phyloP scores from a whole-genome alignment of 176 grass and related monocot genomes.

The Bothriochloa decipiens region DNA sequence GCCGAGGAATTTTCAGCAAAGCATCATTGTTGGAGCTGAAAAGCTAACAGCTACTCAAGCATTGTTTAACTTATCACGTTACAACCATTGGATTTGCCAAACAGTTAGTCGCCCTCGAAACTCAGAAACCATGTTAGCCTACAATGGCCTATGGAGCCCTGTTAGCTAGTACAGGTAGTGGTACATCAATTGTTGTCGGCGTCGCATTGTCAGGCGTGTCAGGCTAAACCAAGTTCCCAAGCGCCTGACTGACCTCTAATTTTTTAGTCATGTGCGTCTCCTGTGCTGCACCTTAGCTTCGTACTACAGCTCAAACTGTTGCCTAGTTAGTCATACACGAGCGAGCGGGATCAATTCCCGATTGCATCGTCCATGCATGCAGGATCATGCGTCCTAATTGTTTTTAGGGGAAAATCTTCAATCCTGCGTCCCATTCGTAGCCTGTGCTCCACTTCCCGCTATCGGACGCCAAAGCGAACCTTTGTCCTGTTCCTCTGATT shows the following conservation, averaged over 20 bases:
- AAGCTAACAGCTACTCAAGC: neutral
- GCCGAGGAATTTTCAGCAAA: neutral
- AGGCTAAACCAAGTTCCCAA: neutral
- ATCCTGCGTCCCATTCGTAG: conserved; percentile 13
- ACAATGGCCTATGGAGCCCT: neutral
- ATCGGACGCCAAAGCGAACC: conserved; percentile 26
- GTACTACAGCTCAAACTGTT: no score
- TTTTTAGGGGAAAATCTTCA: neutral
- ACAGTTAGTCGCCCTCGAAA: neutral
- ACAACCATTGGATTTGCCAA: neutral
- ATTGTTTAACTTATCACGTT: no score
- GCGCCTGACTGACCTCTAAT: neutral
- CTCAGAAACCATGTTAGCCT: neutral
- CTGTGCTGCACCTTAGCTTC: no score
- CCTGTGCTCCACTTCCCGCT: conserved; percentile 38
- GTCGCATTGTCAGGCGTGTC: neutral
- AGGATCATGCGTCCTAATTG: no score
- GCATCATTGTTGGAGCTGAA: neutral
- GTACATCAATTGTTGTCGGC: neutral
- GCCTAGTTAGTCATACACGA: no score
- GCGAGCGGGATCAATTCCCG: neutral
- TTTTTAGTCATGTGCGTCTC: neutral
- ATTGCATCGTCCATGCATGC: neutral
- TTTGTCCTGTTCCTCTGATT: conserved; percentile 47
- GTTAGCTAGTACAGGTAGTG: neutral